Conservation (phyloP, 805 yeast species). For the Myxozyma kluyveri region DNA sequence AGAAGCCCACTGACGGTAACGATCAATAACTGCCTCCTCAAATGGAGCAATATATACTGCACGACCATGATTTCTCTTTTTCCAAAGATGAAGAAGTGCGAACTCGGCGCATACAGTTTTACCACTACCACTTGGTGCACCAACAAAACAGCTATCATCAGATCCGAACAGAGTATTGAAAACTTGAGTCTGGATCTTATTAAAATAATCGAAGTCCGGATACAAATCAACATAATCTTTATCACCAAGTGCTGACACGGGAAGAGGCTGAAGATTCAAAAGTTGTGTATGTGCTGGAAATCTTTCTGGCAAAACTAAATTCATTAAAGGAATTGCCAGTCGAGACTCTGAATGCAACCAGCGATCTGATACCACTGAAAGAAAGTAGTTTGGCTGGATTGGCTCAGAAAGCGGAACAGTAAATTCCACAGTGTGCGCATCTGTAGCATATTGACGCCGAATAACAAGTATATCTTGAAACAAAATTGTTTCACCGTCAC, state of each 20-base stretch:
- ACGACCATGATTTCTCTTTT: conserved; percentile 55
- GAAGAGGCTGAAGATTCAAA: conserved; percentile 50
- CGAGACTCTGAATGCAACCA: conserved; percentile 78
- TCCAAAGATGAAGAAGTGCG: conserved; percentile 72
- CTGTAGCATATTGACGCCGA: conserved; percentile 47
- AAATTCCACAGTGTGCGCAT: conserved; percentile 60
- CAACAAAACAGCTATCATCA: conserved; percentile 61
- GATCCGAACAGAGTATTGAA: conserved; percentile 59
- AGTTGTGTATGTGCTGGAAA: conserved; percentile 62
- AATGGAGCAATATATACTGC: conserved; percentile 68
- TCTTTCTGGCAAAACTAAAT: conserved; percentile 57
- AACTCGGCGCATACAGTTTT: conserved; percentile 70
- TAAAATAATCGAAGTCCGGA: conserved; percentile 53
- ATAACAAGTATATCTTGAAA: conserved; percentile 56
- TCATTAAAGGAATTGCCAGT: conserved; percentile 56
- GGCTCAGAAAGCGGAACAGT: conserved; percentile 55
- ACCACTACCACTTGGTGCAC: conserved; percentile 74
- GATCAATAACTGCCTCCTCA: conserved; percentile 52
- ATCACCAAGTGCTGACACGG: conserved; percentile 49
- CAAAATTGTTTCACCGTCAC: conserved; percentile 75
- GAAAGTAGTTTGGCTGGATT: conserved; percentile 71
- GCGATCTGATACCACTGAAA: conserved; percentile 69
- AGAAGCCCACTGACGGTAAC: conserved; percentile 52
- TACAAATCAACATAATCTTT: conserved; percentile 50
- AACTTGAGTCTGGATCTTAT: conserved; percentile 69